Percentiles rank a stretch among this genome's conserved stretches.
phyloP scores from a whole-genome alignment of 176 grass and related monocot genomes.

The Lolium perenne region DNA sequence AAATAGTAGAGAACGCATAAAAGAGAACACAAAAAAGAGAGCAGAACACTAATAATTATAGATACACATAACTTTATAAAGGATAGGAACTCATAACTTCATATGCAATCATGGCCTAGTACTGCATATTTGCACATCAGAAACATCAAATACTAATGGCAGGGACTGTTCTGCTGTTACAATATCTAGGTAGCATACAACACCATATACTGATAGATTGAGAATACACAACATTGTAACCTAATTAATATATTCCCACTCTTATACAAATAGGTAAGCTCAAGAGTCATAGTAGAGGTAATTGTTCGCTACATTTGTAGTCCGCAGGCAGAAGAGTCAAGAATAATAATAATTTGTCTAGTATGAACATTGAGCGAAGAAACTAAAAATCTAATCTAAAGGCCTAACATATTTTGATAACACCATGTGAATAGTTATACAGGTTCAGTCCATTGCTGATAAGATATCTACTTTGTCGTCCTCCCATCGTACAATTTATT shows the following conservation, averaged over 20 bases:
- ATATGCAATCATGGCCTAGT: neutral
- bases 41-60: neutral
- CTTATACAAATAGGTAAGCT: too few relatives aligned
- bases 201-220: neutral
- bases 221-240: neutral
- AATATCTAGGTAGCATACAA: neutral
- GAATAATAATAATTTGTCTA: too few relatives aligned
- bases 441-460: too few relatives aligned
- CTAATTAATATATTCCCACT: neutral
- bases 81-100: neutral
- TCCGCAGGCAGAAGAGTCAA: too few relatives aligned
- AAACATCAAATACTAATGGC: neutral
- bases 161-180: neutral
- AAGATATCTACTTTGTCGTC: too few relatives aligned
- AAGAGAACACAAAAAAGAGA: neutral
- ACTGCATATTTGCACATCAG: neutral
- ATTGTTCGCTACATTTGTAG: too few relatives aligned
- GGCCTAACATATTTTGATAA: too few relatives aligned
- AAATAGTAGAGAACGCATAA: neutral
- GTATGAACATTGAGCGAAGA: too few relatives aligned
- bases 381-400: too few relatives aligned
- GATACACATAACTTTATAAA: neutral
- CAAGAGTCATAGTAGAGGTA: too few relatives aligned
- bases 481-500: too few relatives aligned
- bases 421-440: too few relatives aligned